Evolutionary conservation across 805 yeast species (phyloP), one percentile per base, ranked within the genome.

Genomic region (Cyberlindnera mycetangii): DNA sequence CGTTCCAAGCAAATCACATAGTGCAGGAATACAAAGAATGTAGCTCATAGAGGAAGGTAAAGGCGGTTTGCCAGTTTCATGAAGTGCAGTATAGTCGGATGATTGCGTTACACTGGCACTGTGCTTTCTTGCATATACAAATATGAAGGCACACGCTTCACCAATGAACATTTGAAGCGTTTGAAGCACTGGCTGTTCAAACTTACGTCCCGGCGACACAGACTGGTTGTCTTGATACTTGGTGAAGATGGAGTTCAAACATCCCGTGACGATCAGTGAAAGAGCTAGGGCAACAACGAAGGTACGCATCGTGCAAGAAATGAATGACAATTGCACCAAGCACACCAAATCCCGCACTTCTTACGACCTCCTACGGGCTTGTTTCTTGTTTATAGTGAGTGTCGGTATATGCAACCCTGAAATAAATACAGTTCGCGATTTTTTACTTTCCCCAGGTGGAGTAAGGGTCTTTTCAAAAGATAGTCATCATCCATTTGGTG

Each of bases 161-260:
- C 90, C 95, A 5, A 83, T 60, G 56, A 86, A 85, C 93, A 86
- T 86, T 62, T 86, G 92, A 16, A 83, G 65, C 2, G 93, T 81
- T 60, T 86, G 93, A 28, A 86, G 59, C 7, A 83, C 88, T 0
- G 95, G 93, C 64, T 85, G 90, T 52, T 85, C 86, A 56, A 84
- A 86, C 46, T 66, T 62, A 30, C 66, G 61, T 37, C 70, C 78
- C 2, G 63, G 51, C 15, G 73, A 67, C 5, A 85, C 84, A 62
- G 88, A 82, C 57, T 83, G 88, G 56, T 80, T 75, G 58, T 86
- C 93, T 59, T 86, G 93, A 57, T 65, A 79, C 61, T 86, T 86
- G 16, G 92, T 83, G 50, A 83, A 71, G 37, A 86, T 68, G 10
- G 93, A 83, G 68, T 86, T 86, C 52, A 80, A 62, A 43, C 87